phyloP scores from a whole-genome alignment of 805 yeast species.

The Starmerella tilneyi region DNA sequence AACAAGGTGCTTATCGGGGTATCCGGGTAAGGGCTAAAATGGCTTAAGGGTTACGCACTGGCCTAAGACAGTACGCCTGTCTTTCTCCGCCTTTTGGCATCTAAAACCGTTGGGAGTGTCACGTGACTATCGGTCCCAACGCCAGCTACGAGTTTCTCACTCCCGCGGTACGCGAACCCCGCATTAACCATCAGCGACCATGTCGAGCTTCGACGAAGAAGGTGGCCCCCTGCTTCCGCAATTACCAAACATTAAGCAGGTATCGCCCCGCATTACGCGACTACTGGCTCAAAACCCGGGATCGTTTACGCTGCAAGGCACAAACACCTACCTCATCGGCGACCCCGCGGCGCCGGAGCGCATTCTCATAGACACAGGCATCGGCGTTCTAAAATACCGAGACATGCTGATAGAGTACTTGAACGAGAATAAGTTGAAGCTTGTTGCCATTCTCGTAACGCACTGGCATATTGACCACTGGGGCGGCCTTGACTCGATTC shows the following conservation, averaged over 20 bases:
- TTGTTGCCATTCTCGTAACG: slow-evolving; percentile 27
- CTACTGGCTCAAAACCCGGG: slow-evolving; percentile 33
- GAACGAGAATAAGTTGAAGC: slow-evolving; percentile 9
- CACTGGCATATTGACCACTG: slow-evolving; percentile 35
- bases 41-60: too few species aligned
- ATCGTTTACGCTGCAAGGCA: slow-evolving; percentile 34
- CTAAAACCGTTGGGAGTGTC: too few species aligned
- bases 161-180: too few species aligned
- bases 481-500: slow-evolving; percentile 27
- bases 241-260: slow-evolving; percentile 15
- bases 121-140: too few species aligned
- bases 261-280: slow-evolving; percentile 31
- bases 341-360: slow-evolving; percentile 25
- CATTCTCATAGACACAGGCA: slow-evolving; percentile 33
- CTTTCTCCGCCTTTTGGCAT: too few species aligned
- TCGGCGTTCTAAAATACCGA: slow-evolving; percentile 29
- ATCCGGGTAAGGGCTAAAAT: too few species aligned
- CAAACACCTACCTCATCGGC: slow-evolving; percentile 35
- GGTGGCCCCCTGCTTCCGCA: slow-evolving; percentile 13
- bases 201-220: too few species aligned
- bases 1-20: too few species aligned
- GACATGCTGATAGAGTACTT: slow-evolving; percentile 25
- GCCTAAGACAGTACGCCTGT: too few species aligned
- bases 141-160: too few species aligned
- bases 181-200: too few species aligned